A percentile compares a stretch with the other conserved stretches of the same genome.
Conservation (phyloP, 1,139 yeast genomes). For the Magnusiomyces clavatus region DNA sequence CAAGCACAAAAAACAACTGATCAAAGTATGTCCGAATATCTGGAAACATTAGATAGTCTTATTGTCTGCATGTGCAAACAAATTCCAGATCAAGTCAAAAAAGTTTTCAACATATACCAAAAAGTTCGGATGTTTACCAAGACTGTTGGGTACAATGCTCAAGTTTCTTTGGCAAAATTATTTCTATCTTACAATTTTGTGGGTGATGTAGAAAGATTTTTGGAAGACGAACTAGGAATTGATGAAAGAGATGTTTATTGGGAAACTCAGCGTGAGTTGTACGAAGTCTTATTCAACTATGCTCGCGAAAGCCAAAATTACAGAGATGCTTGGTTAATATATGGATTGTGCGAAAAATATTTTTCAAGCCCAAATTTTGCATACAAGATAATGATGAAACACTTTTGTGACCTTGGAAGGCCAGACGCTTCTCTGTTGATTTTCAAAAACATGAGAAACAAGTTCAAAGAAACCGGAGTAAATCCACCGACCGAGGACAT, state of each 20-base stretch:
- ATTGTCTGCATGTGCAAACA: conserved; percentile 25
- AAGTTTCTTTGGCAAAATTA: conserved; percentile 40
- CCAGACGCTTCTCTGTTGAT: conserved; percentile 59
- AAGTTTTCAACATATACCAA: conserved; percentile 28
- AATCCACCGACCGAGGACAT: conserved; percentile 63
- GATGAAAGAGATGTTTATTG: conserved; percentile 33
- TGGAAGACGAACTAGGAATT: conserved; percentile 47
- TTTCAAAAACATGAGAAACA: conserved; percentile 53
- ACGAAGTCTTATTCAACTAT: conserved; percentile 41
- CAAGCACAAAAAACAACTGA: conserved; percentile 25
- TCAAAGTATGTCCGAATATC: conserved; percentile 14
- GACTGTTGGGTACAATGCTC: conserved; percentile 36
- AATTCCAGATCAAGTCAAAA: conserved; percentile 23
- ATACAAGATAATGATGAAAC: conserved; percentile 53
- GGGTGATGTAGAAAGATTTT: conserved; percentile 52
- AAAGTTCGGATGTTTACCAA: conserved; percentile 36
- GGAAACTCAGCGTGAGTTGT: conserved; percentile 33
- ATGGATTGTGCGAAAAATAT: conserved; percentile 50
- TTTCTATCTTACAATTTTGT: conserved; percentile 44
- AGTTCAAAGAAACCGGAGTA: conserved; percentile 49
- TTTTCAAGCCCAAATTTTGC: conserved; percentile 54
- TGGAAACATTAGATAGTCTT: conserved; percentile 30
- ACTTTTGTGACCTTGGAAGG: conserved; percentile 49
- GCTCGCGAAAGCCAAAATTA: conserved; percentile 36
- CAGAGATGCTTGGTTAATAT: conserved; percentile 57